phyloP scores from a whole-genome alignment of 139 green algal genomes.

The Coccomyxa sp. region DNA sequence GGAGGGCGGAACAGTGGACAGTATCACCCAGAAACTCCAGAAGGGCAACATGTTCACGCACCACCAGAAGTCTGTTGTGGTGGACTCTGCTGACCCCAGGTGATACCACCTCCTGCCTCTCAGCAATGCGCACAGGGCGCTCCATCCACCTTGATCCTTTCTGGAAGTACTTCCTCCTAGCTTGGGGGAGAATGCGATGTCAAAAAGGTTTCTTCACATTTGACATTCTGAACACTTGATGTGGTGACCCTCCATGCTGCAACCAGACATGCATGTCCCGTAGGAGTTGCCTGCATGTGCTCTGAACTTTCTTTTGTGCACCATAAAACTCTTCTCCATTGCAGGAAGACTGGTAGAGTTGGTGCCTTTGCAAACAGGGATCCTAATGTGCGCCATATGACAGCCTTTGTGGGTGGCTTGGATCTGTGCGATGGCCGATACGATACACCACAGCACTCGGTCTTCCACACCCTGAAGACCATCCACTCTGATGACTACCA shows the following conservation, averaged over 20 bases:
- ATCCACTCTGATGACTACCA: constrained; percentile 42
- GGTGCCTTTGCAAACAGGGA: not conserved
- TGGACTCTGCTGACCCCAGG: constrained; percentile 23
- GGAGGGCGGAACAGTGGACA: constrained; percentile 26
- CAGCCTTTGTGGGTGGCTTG: constrained; percentile 53
- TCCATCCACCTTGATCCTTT: no score
- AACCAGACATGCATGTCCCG: no score
- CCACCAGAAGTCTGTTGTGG: constrained; percentile 55
- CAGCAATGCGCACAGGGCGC: not conserved
- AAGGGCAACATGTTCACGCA: constrained; percentile 46
- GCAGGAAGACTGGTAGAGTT: no score
- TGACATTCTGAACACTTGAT: no score
- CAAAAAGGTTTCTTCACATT: no score
- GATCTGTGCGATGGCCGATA: constrained; percentile 57
- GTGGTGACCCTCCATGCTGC: no score
- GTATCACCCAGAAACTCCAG: not conserved
- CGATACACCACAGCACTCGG: constrained; percentile 35
- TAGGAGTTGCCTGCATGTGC: no score
- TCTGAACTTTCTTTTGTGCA: no score
- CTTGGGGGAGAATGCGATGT: no score
- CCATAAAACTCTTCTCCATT: no score
- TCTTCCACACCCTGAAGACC: constrained; percentile 33
- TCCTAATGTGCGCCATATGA: constrained; percentile 17
- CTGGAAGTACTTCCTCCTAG: no score
- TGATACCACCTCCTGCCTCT: not conserved